phyloP scores from a whole-genome alignment of 2,329 filamentous ascomycete genomes.

The Leptographium procerum region DNA sequence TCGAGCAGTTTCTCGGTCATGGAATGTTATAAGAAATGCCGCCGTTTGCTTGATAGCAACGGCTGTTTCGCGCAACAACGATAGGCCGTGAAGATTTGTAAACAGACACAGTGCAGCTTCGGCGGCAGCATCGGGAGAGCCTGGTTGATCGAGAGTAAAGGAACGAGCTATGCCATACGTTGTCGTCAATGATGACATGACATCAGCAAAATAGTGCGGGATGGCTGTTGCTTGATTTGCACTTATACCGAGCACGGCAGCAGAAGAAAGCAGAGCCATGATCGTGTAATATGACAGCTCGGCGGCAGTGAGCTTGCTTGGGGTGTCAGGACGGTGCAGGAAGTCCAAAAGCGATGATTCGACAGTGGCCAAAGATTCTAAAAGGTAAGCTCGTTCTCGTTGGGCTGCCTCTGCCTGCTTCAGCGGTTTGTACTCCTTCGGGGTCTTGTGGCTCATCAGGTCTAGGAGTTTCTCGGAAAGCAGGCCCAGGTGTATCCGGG shows the following conservation, averaged over 20 bases:
- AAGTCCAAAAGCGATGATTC: slow-evolving; percentile 30
- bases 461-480: slow-evolving; percentile 41
- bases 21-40: slow-evolving; percentile 17
- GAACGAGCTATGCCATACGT: slow-evolving; percentile 8
- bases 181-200: slow-evolving; percentile 4
- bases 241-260: slow-evolving; percentile 14
- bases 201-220: not conserved
- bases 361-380: slow-evolving; percentile 30
- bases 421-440: slow-evolving; percentile 37
- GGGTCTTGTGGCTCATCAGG: slow-evolving; percentile 34
- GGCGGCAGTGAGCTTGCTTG: slow-evolving; percentile 24
- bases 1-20: slow-evolving; percentile 21
- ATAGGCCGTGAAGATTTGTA: slow-evolving; percentile 23
- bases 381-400: slow-evolving; percentile 32
- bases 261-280: slow-evolving; percentile 27
- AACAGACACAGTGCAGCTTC: slow-evolving; percentile 18
- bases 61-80: slow-evolving; percentile 25
- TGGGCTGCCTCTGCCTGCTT: slow-evolving; percentile 25
- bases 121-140: not conserved
- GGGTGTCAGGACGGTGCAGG: slow-evolving; percentile 17
- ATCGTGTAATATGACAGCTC: slow-evolving; percentile 34
- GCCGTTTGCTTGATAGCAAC: slow-evolving; percentile 21
- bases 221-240: slow-evolving; percentile 6
- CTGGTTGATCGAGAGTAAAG: not conserved
- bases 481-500: slow-evolving; percentile 36